Evolutionary conservation across 352 stramenopile genomes (phyloP).

Genomic region (Pythium plurisporium): DNA sequence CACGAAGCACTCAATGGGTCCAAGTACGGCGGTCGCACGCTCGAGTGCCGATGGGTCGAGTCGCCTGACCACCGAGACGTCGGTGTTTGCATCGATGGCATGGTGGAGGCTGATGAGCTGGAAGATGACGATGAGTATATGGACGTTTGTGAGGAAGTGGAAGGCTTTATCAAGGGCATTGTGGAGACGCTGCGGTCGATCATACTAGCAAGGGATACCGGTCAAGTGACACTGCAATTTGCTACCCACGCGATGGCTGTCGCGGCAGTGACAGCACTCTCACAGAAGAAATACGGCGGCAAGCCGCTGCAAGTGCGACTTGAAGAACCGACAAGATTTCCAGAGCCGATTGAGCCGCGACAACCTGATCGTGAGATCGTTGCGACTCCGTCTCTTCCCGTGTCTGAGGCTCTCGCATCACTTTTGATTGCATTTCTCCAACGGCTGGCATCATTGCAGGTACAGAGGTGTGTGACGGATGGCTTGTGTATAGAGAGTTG

Average conservation of each 20-base stretch:
- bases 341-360: too few species aligned
- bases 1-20: constrained; percentile 19
- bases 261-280: background rate
- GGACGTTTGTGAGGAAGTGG: constrained; percentile 37
- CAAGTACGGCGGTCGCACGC: constrained; percentile 17
- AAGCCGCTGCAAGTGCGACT: background rate
- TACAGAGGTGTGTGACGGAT: background rate
- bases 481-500: too few species aligned
- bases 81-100: constrained; percentile 15
- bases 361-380: too few species aligned
- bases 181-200: constrained; percentile 20
- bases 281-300: constrained; percentile 4
- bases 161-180: constrained; percentile 22
- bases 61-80: background rate
- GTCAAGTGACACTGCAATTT: constrained; percentile 3
- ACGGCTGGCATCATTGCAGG: constrained; percentile 31
- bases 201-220: constrained; percentile 10
- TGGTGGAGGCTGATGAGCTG: constrained; percentile 43
- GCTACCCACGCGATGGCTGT: background rate
- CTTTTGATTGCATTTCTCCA: constrained; percentile 28
- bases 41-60: constrained; percentile 12
- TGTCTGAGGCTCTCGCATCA: background rate
- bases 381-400: too few species aligned
- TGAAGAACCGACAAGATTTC: background rate
- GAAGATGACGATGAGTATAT: constrained; percentile 48